Base-by-base conservation (phyloP, 139 green algal genomes). In the Haematococcus sp. region DNA sequence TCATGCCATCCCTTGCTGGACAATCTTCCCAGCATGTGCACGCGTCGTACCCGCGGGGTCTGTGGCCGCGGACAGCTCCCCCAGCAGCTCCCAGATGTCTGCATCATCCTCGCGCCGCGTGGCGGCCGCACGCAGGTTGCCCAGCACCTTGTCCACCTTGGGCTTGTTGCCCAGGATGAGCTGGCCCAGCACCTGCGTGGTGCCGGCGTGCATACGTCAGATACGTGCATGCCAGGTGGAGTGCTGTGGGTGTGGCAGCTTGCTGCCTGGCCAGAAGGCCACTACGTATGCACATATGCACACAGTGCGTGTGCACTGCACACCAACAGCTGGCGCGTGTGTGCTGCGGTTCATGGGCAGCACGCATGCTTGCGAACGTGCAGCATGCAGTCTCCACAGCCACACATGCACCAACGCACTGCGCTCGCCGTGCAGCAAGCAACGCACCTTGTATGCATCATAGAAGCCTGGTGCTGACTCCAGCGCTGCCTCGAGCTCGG, bases 51-150 rank as follows among this genome's bases (percentile, higher is more conserved):
- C 88, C 76, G 83, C 64, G 20, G 89, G 88, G 70, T 96, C 91
- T 15, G 63, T 68, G 3, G 78, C 23, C 4, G 86, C 84, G 52
- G 90, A 78, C 75, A 97, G 70, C 67, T 97, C 92, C 1, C 84
- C 92, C 67, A 96, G 81, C 84, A 92, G 78, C 82, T 94, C 88
- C 92, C 88, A 95, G 27, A 97, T 71, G 13, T 87, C 79, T 0
- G 72, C 51, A 28, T 89, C 82, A 13, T 76, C 60, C 4, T 73
- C 58, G 25, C 75, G 58, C 43, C 74, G 61, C 31, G 64, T 13
- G 1, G 79, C 80, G 11, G 93, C 90, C 11, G 81, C 70, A 59
- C 76, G 78, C 51, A 96, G 85, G 25, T 60, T 49, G 20, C 15
- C 32, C 28, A 75, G 40, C 56, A 44, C 64, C 40, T 64, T 63